These are phyloP conservation scores for Gnomoniopsis smithogilvyi DNA, from an alignment of 2,329 filamentous ascomycete species.

Conservation along the genomic window DNA sequence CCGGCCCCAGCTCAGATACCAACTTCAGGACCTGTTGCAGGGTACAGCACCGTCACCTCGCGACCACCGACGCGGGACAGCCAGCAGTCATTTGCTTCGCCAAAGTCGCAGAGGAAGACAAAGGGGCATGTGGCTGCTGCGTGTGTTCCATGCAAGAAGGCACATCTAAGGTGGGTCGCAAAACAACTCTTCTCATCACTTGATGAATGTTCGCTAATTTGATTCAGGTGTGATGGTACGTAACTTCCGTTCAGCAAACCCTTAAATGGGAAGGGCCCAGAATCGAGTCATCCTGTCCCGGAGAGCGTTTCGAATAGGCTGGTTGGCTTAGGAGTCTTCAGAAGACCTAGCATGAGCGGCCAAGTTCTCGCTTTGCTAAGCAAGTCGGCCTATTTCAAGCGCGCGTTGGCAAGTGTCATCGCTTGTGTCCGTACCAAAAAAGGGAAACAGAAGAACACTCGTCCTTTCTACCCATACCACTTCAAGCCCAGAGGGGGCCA, in stretches of 20 bases:
- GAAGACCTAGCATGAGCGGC: not conserved
- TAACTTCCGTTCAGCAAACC: slow-evolving; percentile 27
- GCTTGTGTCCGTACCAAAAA: not conserved
- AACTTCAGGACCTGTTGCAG: slow-evolving; percentile 32
- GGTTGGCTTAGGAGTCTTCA: not conserved
- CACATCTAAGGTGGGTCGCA: slow-evolving; percentile 64
- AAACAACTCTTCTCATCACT: slow-evolving; percentile 10
- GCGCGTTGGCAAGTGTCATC: not conserved
- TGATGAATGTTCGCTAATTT: slow-evolving; percentile 28
- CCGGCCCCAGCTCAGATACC: slow-evolving; percentile 22
- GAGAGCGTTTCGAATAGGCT: not conserved
- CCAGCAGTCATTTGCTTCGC: slow-evolving; percentile 45
- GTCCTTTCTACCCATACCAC: not conserved
- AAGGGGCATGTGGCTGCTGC: slow-evolving; percentile 83
- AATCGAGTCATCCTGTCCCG: not conserved
- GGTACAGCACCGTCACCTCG: slow-evolving; percentile 27
- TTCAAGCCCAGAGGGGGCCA: not conserved
- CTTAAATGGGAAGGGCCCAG: not conserved
- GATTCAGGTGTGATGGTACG: slow-evolving; percentile 61
- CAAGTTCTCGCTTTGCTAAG: not conserved
- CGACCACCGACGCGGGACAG: slow-evolving; percentile 40
- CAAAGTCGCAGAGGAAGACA: slow-evolving; percentile 63
- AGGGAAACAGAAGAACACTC: not conserved
- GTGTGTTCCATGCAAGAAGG: slow-evolving; percentile 81
- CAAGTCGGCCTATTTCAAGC: not conserved